Percentiles rank a stretch among this genome's conserved stretches.
These are phyloP conservation scores for Aureobasidium sp. DNA, from an alignment of 2,329 filamentous ascomycete genomes.

Conservation along the genomic window DNA sequence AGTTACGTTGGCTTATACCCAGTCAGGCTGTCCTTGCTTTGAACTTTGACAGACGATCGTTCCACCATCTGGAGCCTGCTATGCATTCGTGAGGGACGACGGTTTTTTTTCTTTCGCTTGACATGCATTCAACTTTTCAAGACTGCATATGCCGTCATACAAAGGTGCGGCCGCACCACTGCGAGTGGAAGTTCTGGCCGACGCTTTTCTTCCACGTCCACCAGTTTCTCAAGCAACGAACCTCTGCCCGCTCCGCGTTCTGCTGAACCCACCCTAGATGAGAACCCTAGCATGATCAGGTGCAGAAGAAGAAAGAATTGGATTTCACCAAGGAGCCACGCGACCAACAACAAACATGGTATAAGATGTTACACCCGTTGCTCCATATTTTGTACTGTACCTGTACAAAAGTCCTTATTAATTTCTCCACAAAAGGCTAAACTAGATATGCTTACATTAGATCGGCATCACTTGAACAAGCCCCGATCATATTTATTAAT, in stretches of 20 bases:
- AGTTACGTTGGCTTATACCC: slow-evolving; percentile 5
- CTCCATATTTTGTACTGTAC: slow-evolving; percentile 9
- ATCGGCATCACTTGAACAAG: slow-evolving; percentile 12
- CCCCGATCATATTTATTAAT: slow-evolving; percentile 11
- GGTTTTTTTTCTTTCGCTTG: slow-evolving; percentile 1
- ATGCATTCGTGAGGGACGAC: neutral
- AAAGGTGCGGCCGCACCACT: neutral
- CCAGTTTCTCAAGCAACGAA: slow-evolving; percentile 9
- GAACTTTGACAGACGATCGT: slow-evolving; percentile 7
- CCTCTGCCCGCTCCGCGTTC: neutral
- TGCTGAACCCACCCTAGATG: neutral
- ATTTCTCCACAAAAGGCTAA: slow-evolving; percentile 14
- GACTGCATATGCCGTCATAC: slow-evolving; percentile 13
- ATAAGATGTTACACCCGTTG: neutral
- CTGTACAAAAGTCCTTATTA: neutral
- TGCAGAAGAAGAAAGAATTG: neutral
- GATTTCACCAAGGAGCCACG: neutral
- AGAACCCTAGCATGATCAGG: neutral
- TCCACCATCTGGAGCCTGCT: neutral
- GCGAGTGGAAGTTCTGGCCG: neutral
- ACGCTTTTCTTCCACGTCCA: neutral
- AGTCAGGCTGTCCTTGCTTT: slow-evolving; percentile 11
- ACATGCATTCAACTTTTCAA: neutral
- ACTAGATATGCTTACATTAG: slow-evolving; percentile 12
- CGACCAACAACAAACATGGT: neutral